These are phyloP conservation scores for Bacidia gigantensis DNA, from an alignment of 495 filamentous ascomycete species.

Conservation along the genomic window DNA sequence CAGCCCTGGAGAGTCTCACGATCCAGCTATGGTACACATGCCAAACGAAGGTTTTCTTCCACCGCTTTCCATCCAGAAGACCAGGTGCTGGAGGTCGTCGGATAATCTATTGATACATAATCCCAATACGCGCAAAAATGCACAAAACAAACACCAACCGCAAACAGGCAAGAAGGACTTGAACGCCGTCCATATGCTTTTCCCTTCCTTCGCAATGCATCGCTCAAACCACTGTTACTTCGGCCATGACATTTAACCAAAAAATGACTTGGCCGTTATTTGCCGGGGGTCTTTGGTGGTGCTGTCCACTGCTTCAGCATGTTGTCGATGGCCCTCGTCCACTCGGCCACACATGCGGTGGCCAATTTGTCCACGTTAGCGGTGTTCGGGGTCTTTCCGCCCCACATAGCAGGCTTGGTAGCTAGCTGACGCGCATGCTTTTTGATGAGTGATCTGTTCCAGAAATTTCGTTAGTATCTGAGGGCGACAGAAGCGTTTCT, in stretches of 20 bases:
- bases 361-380: slow-evolving; percentile 46
- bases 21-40: background rate
- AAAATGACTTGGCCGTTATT: slow-evolving; percentile 1
- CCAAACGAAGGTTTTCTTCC: background rate
- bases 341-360: slow-evolving; percentile 49
- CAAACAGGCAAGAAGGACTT: background rate
- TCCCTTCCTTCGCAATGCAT: background rate
- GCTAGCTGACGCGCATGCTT: slow-evolving; percentile 48
- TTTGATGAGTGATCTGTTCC: slow-evolving; percentile 43
- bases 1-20: background rate
- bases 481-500: background rate
- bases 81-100: too few relatives aligned
- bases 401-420: slow-evolving; percentile 60
- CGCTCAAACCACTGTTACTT: background rate
- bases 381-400: slow-evolving; percentile 38
- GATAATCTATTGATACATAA: background rate
- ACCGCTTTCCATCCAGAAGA: too few relatives aligned
- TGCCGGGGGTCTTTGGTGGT: slow-evolving; percentile 29
- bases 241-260: background rate
- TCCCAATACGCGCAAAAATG: background rate
- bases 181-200: slow-evolving; percentile 1
- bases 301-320: slow-evolving; percentile 59
- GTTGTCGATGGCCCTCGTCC: slow-evolving; percentile 48
- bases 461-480: slow-evolving; percentile 3
- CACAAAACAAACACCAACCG: background rate